These are phyloP conservation scores for Collybia sp. DNA, from an alignment of 768 basidiomycete species.

Conservation along the genomic window DNA sequence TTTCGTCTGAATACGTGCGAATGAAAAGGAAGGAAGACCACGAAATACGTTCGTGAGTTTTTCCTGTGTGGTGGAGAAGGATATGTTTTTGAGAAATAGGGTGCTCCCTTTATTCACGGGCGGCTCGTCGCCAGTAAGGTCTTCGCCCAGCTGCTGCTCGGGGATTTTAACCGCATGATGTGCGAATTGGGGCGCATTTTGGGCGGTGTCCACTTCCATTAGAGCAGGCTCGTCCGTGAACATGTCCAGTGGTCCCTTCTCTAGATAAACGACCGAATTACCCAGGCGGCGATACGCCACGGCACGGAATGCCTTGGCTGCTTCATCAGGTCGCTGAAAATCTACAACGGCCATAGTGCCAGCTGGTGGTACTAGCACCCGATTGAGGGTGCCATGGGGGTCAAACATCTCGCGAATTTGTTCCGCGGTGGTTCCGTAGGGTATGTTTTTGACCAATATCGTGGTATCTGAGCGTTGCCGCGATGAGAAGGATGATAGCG, in stretches of 20 bases:
- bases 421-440: slow-evolving; percentile 75
- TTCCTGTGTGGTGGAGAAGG: slow-evolving; percentile 86
- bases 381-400: slow-evolving; percentile 61
- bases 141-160: slow-evolving; percentile 32
- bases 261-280: slow-evolving; percentile 87
- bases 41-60: slow-evolving; percentile 66
- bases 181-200: slow-evolving; percentile 6
- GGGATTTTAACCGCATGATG: slow-evolving; percentile 33
- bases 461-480: slow-evolving; percentile 66
- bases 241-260: slow-evolving; percentile 87
- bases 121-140: slow-evolving; percentile 31
- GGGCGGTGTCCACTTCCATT: slow-evolving; percentile 5
- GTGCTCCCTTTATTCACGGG: slow-evolving; percentile 68
- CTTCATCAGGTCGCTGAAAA: slow-evolving; percentile 67
- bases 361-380: slow-evolving; percentile 84
- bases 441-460: slow-evolving; percentile 95
- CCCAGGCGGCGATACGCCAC: slow-evolving; percentile 87
- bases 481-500: slow-evolving; percentile 53
- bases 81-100: slow-evolving; percentile 90
- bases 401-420: slow-evolving; percentile 81
- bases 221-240: slow-evolving; percentile 46
- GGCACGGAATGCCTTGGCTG: slow-evolving; percentile 69
- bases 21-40: slow-evolving; percentile 74
- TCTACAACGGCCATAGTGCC: slow-evolving; percentile 94
- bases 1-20: slow-evolving; percentile 89